phyloP scores from a whole-genome alignment of 495 filamentous ascomycete genomes.

The Neurospora sp. region DNA sequence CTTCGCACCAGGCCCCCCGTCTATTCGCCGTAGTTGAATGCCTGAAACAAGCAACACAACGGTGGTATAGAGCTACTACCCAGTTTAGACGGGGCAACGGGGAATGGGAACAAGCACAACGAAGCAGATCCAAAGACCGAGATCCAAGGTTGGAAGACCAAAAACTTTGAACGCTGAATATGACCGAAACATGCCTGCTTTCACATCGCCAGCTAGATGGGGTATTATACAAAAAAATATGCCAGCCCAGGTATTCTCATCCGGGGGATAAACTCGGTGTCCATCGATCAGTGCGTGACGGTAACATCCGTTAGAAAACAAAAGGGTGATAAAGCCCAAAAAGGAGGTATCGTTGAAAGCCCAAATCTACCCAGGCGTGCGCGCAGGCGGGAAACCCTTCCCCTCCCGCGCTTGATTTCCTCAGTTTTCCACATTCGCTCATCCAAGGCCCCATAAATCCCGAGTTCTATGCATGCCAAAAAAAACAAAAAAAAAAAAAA shows the following conservation, averaged over 20 bases:
- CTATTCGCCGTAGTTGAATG: not conserved
- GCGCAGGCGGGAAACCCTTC: not conserved
- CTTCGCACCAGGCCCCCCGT: not conserved
- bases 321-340: not conserved
- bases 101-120: not conserved
- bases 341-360: not conserved
- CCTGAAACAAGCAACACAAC: not conserved
- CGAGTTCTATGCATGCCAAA: not conserved
- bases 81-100: not conserved
- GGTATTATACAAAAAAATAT: slow-evolving; percentile 24
- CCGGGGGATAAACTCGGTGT: slow-evolving; percentile 2
- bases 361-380: not conserved
- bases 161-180: not conserved
- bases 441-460: not conserved
- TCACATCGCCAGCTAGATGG: slow-evolving; percentile 12
- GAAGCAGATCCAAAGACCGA: not conserved
- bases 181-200: not conserved
- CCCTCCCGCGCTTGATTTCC: not conserved
- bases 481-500: not conserved
- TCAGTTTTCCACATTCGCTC: not conserved
- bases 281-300: not conserved
- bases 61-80: not conserved
- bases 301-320: slow-evolving; percentile 1
- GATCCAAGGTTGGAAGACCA: not conserved
- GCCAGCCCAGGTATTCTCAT: slow-evolving; percentile 6